These are phyloP conservation scores for Notholithocarpus densiflorus DNA, from an alignment of 306 rosid genomes.

Conservation along the genomic window DNA sequence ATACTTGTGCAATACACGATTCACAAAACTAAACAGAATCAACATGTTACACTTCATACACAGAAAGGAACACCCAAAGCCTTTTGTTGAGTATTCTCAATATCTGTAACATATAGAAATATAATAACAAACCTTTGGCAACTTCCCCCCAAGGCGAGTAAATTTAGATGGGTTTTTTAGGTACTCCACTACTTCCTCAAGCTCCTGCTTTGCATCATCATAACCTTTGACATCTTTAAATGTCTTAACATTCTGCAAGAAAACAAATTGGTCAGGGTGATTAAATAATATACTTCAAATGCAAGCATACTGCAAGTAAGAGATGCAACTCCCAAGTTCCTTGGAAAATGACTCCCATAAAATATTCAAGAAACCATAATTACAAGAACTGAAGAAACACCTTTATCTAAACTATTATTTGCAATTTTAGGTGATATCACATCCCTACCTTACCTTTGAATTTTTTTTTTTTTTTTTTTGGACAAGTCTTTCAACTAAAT, in stretches of 20 bases:
- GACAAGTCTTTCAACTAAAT: not conserved
- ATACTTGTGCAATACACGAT: not conserved
- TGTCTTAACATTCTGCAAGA: constrained; percentile 86
- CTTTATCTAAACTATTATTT: not conserved
- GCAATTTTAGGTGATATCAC: not conserved
- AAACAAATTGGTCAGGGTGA: not conserved
- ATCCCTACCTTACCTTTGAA: not conserved
- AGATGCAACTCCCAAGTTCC: not conserved
- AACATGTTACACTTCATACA: not conserved
- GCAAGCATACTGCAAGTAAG: not conserved
- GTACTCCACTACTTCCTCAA: constrained; percentile 98
- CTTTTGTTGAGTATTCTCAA: not conserved
- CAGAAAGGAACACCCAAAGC: not conserved
- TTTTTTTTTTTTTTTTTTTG: no score
- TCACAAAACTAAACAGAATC: not conserved
- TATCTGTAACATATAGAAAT: not conserved
- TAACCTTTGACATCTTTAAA: constrained; percentile 99
- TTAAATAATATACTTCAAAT: not conserved
- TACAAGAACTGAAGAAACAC: not conserved
- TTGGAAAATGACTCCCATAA: not conserved
- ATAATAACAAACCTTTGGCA: constrained; percentile 77
- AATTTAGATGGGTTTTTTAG: constrained; percentile 90
- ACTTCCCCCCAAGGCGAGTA: constrained; percentile 97
- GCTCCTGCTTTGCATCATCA: constrained; percentile 99
- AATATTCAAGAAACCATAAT: not conserved